Conservation (phyloP, 257 asterid species). For the Agastache rugosa region DNA sequence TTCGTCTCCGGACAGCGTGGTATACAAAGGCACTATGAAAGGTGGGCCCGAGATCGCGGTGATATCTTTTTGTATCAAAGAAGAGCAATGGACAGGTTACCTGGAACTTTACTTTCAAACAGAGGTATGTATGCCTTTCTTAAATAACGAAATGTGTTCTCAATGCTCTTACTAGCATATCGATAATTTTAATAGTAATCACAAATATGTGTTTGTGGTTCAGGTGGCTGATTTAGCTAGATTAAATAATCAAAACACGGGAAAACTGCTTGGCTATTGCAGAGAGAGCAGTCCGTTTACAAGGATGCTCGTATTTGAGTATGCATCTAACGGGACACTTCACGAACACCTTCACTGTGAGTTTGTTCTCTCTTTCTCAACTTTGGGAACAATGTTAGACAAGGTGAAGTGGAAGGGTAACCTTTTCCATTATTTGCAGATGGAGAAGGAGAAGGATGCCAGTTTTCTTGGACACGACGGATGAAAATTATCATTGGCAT, state of each 20-base stretch:
- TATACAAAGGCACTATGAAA: constrained; percentile 83
- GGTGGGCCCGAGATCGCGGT: constrained; percentile 94
- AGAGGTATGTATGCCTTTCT: constrained; percentile 55
- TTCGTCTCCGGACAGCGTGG: constrained; percentile 76
- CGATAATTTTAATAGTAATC: constrained; percentile 4
- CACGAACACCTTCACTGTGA: constrained; percentile 95
- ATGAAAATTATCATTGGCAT: constrained; percentile 90
- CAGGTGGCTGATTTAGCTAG: constrained; percentile 95
- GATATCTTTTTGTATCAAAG: constrained; percentile 77
- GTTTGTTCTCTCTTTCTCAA: constrained; percentile 32
- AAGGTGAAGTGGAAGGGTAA: constrained; percentile 15
- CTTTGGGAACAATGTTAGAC: not conserved
- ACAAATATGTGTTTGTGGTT: not conserved
- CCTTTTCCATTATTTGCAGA: constrained; percentile 50
- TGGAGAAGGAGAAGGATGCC: constrained; percentile 96
- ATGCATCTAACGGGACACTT: constrained; percentile 94
- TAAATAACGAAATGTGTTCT: not conserved
- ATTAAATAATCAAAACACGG: constrained; percentile 70
- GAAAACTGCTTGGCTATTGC: constrained; percentile 87
- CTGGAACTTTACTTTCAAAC: constrained; percentile 89
- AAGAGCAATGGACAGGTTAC: constrained; percentile 87
- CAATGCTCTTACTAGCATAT: not conserved
- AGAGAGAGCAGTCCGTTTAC: constrained; percentile 80
- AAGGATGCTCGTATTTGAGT: constrained; percentile 92
- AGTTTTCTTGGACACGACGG: constrained; percentile 92